Percentiles rank a stretch among this genome's conserved stretches.
These are phyloP conservation scores for Penicillium hordei DNA, from an alignment of 2,329 filamentous ascomycete genomes.

Conservation along the genomic window DNA sequence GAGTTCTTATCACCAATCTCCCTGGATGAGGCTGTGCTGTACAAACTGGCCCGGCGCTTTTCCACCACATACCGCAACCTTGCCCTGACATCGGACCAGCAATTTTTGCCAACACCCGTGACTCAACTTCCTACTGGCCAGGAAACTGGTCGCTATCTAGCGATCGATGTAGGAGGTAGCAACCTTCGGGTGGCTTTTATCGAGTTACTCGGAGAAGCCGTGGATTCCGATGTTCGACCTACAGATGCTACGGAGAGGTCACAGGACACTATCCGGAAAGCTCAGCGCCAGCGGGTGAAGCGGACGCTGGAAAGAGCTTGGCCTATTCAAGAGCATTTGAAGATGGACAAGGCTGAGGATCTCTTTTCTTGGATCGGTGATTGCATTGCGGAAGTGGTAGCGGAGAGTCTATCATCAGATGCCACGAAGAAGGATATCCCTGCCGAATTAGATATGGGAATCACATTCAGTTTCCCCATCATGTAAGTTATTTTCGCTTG, in stretches of 20 bases:
- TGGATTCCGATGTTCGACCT: conserved; percentile 36
- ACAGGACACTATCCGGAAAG: conserved; percentile 46
- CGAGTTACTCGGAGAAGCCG: conserved; percentile 49
- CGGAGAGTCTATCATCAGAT: conserved; percentile 49
- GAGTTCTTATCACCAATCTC: conserved; percentile 43
- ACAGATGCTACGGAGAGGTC: conserved; percentile 40
- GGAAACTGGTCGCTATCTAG: conserved; percentile 56
- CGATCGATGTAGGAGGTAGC: conserved; percentile 58
- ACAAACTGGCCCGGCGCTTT: conserved; percentile 48
- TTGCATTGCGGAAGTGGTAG: conserved; percentile 72
- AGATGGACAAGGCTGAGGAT: conserved; percentile 68
- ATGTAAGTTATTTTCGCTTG: conserved; percentile 40
- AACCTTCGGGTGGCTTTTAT: conserved; percentile 59
- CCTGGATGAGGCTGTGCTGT: conserved; percentile 45
- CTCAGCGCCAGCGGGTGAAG: conserved; percentile 48
- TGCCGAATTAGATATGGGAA: conserved; percentile 50
- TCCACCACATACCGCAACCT: conserved; percentile 47
- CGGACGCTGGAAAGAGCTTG: conserved; percentile 52
- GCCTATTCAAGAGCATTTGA: conserved; percentile 56
- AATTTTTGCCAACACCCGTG: conserved; percentile 50
- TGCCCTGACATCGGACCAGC: conserved; percentile 46
- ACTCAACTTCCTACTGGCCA: conserved; percentile 50
- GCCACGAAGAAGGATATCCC: conserved; percentile 41
- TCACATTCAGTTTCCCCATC: conserved; percentile 53
- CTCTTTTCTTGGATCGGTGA: conserved; percentile 80